Evolutionary conservation across 2,329 filamentous ascomycete genomes (phyloP), one percentile per base, ranked within the genome.

Genomic region (Lasiodiplodia hormozganensis): DNA sequence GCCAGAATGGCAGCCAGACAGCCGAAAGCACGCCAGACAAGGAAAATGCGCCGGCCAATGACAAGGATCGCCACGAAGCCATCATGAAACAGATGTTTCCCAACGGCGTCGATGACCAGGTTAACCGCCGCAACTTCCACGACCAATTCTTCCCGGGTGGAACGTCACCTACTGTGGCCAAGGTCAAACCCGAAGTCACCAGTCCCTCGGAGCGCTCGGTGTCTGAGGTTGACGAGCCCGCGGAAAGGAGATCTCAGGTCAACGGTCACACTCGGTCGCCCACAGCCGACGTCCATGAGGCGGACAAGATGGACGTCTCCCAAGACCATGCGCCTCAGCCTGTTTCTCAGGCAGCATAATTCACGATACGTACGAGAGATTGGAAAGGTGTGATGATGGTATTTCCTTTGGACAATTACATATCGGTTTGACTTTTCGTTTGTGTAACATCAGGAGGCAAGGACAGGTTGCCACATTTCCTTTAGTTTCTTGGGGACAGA

Each of bases 11-110:
- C 36, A 65, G 62, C 62, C 51, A 54, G 1, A 56, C 62, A 5
- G 36, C 25, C 8, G 60, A 31, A 4, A 62, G 57, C 34, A 62
- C 66, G 11, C 67, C 67, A 21, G 67, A 68, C 11, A 52, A 53
- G 36, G 67, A 68, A 21, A 23, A 11, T 1, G 60, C 72, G 1
- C 72, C 71, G 0, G 65, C 70, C 1, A 76, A 72, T 52, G 72
- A 73, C 6, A 73, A 75, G 54, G 74, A 75, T 52, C 78, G 75
- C 68, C 78, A 80, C 62, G 74, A 71, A 23, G 70, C 70, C 1
- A 77, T 80, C 60, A 76, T 81, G 74, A 73, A 74, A 28, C 76
- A 76, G 67, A 79, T 81, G 66, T 81, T 81, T 38, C 79, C 79
- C 1, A 71, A 73, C 7, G 79, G 79, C 16, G 52, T 80, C 0